Base-by-base conservation (phyloP, 768 basidiomycete genomes). In the Naematelia aurantialba region DNA sequence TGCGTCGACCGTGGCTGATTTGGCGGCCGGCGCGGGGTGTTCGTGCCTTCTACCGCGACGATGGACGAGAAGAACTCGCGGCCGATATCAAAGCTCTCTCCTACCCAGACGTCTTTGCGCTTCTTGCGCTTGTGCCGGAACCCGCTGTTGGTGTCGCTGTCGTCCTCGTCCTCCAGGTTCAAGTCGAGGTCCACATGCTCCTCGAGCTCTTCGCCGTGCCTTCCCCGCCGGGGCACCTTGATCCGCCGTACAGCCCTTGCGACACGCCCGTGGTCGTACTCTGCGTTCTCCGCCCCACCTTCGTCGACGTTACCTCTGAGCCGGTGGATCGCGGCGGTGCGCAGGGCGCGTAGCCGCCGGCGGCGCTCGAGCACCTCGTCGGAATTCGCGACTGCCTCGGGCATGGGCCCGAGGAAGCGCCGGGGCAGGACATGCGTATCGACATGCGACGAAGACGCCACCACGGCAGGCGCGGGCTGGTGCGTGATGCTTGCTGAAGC, bases 1-100 rank as follows among this genome's bases (percentile, higher is more conserved):
- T 73, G 68, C 1, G 71, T 73, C 3, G 61, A 66, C 24, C 62
- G 46, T 1, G 46, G 27, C 19, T 14, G 30, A 22, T 31, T 39
- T 22, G 57, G 51, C 24, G 52, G 52, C 42, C 57, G 52, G 22
- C 29, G 25, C 25, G 8, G 46, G 8, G 46, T 21, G 14, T 45
- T 10, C 26, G n/a, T 29, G 30, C 27, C 10, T 42, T 8, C 26
- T 52, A n/a, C 14, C 17, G 52, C 5, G 52, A 52, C 45, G 26
- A 29, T 26, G 17, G 47, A 19, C 29, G 57, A 47, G 5, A 54
- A 26, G 56, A 70, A 73, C 47, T 73, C 72, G 49, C 63, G 21
- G 30, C 72, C 72, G 45, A 73, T 70, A 55, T 73, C 69, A 54
- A 73, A 73, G 51, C 72, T 73, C 48, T 69, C 69, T 30, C 73